Percentiles rank a stretch among this genome's conserved stretches.
Evolutionary conservation across 2,329 filamentous ascomycete species (phyloP).

Genomic region (Sarocladiaceae sp.): DNA sequence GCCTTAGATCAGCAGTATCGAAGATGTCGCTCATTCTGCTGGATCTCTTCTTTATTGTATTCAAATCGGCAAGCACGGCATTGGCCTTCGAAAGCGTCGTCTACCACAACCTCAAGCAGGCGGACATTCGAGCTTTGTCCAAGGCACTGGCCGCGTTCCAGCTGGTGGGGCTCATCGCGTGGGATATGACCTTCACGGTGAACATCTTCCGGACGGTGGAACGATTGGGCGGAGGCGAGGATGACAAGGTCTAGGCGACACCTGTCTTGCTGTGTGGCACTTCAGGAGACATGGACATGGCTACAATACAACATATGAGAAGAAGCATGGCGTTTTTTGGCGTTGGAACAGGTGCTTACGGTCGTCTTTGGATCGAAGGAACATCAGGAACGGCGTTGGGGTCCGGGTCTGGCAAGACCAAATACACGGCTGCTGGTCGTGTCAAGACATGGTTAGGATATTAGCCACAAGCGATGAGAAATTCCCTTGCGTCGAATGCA

Average conservation of each 20-base stretch:
- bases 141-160: conserved; percentile 72
- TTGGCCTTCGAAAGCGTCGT: conserved; percentile 83
- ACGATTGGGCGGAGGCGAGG: conserved; percentile 50
- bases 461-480: neutral
- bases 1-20: conserved; percentile 72
- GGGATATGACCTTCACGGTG: conserved; percentile 83
- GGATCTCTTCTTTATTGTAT: conserved; percentile 94
- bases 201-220: conserved; percentile 69
- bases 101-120: conserved; percentile 36
- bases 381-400: no score
- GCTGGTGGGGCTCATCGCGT: conserved; percentile 76
- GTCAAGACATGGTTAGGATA: neutral
- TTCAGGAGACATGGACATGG: neutral
- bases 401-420: conserved; percentile 3
- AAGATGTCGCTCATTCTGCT: conserved; percentile 88
- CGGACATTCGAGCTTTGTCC: conserved; percentile 44
- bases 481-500: conserved; percentile 1
- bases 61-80: conserved; percentile 88
- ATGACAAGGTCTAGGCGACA: conserved; percentile 19
- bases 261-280: neutral
- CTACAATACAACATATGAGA: neutral
- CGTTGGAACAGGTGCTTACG: neutral
- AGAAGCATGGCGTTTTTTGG: neutral
- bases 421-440: no score
- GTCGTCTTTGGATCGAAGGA: no score